Conservation (phyloP, 257 asterid genomes). For the Solanum ossicruentum region DNA sequence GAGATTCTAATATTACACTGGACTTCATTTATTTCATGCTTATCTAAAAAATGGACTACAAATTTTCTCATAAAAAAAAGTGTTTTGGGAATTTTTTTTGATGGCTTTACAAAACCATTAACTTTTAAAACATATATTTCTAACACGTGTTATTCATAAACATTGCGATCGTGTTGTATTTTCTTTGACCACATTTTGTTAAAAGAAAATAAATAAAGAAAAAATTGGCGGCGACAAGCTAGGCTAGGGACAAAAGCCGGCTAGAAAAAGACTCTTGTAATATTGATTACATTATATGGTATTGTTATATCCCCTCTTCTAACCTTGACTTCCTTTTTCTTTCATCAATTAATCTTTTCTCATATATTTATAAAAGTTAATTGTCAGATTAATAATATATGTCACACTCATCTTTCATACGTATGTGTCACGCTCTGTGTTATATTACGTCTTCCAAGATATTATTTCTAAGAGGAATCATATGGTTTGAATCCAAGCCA, state of each 20-base stretch:
- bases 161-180: background rate
- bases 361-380: background rate
- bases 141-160: background rate
- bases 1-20: background rate
- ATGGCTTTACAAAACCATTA: background rate
- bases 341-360: background rate
- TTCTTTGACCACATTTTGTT: background rate
- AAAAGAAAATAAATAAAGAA: background rate
- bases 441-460: background rate
- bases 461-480: no score
- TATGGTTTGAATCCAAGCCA: no score
- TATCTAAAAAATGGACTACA: background rate
- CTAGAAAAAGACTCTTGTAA: background rate
- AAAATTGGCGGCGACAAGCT: background rate
- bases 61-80: background rate
- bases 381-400: background rate
- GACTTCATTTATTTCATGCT: background rate
- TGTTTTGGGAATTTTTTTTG: background rate
- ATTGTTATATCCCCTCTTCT: background rate
- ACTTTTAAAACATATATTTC: background rate
- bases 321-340: background rate
- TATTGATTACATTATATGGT: background rate
- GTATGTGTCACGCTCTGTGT: background rate
- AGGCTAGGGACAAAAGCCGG: background rate
- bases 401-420: background rate